A percentile compares a stretch with the other conserved stretches of the same genome.
phyloP scores from a whole-genome alignment of 257 asterid species.

The Scutellaria galericulata region DNA sequence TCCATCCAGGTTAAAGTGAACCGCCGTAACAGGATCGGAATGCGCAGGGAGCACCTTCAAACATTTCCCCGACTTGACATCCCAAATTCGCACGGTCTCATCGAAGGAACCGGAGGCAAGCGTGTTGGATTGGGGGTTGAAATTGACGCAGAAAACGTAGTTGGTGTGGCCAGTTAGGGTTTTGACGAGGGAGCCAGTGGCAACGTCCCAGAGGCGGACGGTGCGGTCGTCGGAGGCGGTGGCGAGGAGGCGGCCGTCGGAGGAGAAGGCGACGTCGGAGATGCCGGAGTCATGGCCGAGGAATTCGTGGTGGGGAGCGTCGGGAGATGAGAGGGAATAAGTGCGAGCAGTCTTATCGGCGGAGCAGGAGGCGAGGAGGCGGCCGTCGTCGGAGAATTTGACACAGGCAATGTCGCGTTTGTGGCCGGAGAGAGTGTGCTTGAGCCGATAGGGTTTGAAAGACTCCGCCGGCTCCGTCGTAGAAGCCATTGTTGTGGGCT shows the following conservation, averaged over 20 bases:
- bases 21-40: conserved; percentile 93
- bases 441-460: conserved; percentile 76
- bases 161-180: conserved; percentile 89
- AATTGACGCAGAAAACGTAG: conserved; percentile 82
- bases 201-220: conserved; percentile 81
- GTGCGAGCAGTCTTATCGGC: conserved; percentile 88
- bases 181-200: conserved; percentile 75
- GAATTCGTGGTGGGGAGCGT: conserved; percentile 58
- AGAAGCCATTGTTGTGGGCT: conserved; percentile 45
- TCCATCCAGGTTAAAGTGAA: conserved; percentile 82
- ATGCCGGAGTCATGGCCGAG: conserved; percentile 82
- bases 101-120: conserved; percentile 87
- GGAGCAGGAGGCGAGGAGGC: conserved; percentile 73
- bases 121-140: conserved; percentile 85
- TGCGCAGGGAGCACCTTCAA: conserved; percentile 94
- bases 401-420: conserved; percentile 74
- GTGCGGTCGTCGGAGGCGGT: conserved; percentile 96
- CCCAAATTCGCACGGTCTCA: conserved; percentile 95
- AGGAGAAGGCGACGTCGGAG: conserved; percentile 87
- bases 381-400: conserved; percentile 86
- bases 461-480: conserved; percentile 51
- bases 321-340: conserved; percentile 57
- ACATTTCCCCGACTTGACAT: conserved; percentile 88
- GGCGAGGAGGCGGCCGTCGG: conserved; percentile 78
- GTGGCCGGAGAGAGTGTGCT: conserved; percentile 77